phyloP scores from a whole-genome alignment of 2,329 filamentous ascomycete genomes.

The Sphaerulina vaccinii region DNA sequence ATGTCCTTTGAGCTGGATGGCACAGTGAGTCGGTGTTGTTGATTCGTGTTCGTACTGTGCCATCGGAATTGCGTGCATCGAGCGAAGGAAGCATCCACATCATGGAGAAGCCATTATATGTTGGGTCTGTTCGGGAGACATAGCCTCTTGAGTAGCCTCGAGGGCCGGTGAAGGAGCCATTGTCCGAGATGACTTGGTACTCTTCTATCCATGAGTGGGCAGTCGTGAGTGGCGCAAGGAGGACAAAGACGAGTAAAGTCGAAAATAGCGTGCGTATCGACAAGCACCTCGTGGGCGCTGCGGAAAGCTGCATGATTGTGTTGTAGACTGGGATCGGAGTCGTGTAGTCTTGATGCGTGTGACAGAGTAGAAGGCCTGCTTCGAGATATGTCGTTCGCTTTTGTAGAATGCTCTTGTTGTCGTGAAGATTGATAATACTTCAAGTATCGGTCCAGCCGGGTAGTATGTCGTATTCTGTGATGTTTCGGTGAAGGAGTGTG shows the following conservation, averaged over 20 bases:
- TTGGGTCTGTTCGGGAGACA: conserved; percentile 55
- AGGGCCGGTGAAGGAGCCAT: conserved; percentile 69
- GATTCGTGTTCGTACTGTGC: conserved; percentile 46
- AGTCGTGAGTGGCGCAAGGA: conserved; percentile 26
- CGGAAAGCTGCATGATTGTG: conserved; percentile 12
- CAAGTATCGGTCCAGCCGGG: conserved; percentile 23
- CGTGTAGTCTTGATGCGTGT: conserved; percentile 1
- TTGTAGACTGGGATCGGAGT: not conserved
- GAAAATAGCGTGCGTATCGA: conserved; percentile 6
- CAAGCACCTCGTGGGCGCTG: conserved; percentile 15
- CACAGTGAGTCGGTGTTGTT: conserved; percentile 60
- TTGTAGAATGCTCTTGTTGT: conserved; percentile 16
- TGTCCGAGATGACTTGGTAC: conserved; percentile 66
- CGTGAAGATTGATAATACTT: conserved; percentile 21
- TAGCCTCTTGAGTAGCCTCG: conserved; percentile 76
- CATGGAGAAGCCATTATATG: conserved; percentile 59
- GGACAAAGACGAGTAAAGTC: conserved; percentile 26
- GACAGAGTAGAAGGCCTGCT: conserved; percentile 22
- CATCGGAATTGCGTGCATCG: conserved; percentile 32
- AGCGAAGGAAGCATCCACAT: conserved; percentile 62
- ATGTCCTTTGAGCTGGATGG: conserved; percentile 60
- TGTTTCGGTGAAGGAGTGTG: conserved; percentile 9
- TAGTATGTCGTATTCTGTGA: conserved; percentile 10
- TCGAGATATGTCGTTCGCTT: conserved; percentile 11
- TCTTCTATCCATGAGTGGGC: conserved; percentile 85